Conservation (phyloP, 1,139 yeast species). For the Komagataea norvegica region DNA sequence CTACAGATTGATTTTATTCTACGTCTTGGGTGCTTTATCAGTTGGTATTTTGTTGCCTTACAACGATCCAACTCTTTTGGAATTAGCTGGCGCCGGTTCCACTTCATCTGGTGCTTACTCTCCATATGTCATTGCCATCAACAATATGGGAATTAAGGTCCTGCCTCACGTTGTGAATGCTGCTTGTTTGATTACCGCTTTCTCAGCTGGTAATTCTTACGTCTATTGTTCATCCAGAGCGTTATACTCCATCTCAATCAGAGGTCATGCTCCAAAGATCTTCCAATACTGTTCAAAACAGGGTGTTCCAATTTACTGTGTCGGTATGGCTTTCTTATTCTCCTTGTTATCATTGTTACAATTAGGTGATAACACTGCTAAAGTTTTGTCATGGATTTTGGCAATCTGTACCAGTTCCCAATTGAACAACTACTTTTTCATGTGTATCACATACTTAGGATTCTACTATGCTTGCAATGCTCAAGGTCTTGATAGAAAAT, state of each 20-base stretch:
- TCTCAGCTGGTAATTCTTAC: slow-evolving; percentile 62
- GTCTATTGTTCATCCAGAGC: slow-evolving; percentile 61
- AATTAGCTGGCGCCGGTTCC: slow-evolving; percentile 53
- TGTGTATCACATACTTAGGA: slow-evolving; percentile 53
- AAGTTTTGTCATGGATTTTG: slow-evolving; percentile 61
- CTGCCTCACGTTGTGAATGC: slow-evolving; percentile 57
- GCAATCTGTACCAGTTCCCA: slow-evolving; percentile 66
- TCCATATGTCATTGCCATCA: slow-evolving; percentile 54
- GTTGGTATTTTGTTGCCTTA: slow-evolving; percentile 44
- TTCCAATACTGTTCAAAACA: slow-evolving; percentile 39
- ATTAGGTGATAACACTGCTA: slow-evolving; percentile 44
- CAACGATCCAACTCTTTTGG: slow-evolving; percentile 37
- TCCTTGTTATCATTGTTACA: slow-evolving; percentile 36
- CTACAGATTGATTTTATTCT: slow-evolving; percentile 42
- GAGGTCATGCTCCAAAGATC: slow-evolving; percentile 56
- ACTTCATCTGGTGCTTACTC: slow-evolving; percentile 44
- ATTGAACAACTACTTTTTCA: slow-evolving; percentile 55
- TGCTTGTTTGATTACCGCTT: slow-evolving; percentile 48
- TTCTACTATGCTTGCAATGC: slow-evolving; percentile 54
- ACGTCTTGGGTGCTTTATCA: slow-evolving; percentile 41
- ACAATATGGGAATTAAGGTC: slow-evolving; percentile 40
- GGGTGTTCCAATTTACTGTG: slow-evolving; percentile 52
- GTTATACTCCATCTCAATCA: slow-evolving; percentile 49
- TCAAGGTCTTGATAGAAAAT: slow-evolving; percentile 47
- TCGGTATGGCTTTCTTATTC: slow-evolving; percentile 36